Conservation (phyloP, 2,329 filamentous ascomycete genomes). For the Neofusicoccum ribis region DNA sequence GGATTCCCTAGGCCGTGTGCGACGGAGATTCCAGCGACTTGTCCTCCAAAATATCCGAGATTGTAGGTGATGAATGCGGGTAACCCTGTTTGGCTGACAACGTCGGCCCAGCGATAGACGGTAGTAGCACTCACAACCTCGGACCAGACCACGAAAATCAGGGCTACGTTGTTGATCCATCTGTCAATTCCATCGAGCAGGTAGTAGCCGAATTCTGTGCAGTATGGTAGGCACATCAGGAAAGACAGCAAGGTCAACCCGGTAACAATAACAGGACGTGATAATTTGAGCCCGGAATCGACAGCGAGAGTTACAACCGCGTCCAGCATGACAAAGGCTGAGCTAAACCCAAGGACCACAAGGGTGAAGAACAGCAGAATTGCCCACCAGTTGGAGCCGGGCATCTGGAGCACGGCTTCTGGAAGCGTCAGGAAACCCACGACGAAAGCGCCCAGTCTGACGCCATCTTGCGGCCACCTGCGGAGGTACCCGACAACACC, state of each 20-base stretch:
- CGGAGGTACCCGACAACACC: slow-evolving; percentile 56
- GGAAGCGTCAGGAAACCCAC: slow-evolving; percentile 61
- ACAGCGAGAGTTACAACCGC: slow-evolving; percentile 56
- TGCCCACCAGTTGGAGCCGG: slow-evolving; percentile 59
- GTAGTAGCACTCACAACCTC: slow-evolving; percentile 56
- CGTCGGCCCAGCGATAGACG: slow-evolving; percentile 54
- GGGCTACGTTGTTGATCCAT: slow-evolving; percentile 57
- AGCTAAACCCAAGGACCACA: slow-evolving; percentile 59
- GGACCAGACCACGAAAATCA: slow-evolving; percentile 57
- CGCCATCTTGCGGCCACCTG: slow-evolving; percentile 45
- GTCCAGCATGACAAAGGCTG: slow-evolving; percentile 61
- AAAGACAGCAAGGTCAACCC: slow-evolving; percentile 52
- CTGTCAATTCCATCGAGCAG: slow-evolving; percentile 56
- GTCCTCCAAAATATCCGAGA: slow-evolving; percentile 54
- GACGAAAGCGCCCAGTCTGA: slow-evolving; percentile 55
- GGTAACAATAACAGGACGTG: slow-evolving; percentile 53
- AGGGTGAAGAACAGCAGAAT: slow-evolving; percentile 61
- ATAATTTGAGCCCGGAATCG: slow-evolving; percentile 52
- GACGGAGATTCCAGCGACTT: slow-evolving; percentile 53
- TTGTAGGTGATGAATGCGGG: slow-evolving; percentile 50
- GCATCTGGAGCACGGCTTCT: slow-evolving; percentile 58
- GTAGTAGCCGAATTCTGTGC: slow-evolving; percentile 59
- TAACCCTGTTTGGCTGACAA: slow-evolving; percentile 48
- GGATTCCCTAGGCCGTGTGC: slow-evolving; percentile 48
- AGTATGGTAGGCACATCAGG: slow-evolving; percentile 57